phyloP scores from a whole-genome alignment of 495 filamentous ascomycete genomes.

The Podospora tetraspora region DNA sequence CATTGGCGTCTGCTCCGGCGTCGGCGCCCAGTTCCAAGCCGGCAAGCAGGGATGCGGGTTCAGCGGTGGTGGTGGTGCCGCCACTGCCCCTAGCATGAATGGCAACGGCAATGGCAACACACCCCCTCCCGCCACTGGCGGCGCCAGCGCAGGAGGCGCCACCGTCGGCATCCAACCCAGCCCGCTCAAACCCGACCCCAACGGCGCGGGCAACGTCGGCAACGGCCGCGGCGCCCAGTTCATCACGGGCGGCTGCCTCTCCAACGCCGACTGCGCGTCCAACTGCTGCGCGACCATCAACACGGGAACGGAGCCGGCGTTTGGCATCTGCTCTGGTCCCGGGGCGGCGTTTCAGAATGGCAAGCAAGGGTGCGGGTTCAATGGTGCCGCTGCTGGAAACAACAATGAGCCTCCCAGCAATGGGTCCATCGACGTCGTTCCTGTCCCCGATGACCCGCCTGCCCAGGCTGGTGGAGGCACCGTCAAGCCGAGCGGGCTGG shows the following conservation, averaged over 20 bases:
- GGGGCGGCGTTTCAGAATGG: constrained; percentile 38
- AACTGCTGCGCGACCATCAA: constrained; percentile 25
- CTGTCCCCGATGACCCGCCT: not conserved
- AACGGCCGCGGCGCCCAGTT: constrained; percentile 24
- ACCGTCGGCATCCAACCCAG: constrained; percentile 11
- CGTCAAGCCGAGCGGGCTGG: not conserved
- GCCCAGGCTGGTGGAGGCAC: not conserved
- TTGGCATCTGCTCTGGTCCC: constrained; percentile 37
- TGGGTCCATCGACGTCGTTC: not conserved
- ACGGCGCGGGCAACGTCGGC: constrained; percentile 23
- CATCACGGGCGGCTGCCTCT: constrained; percentile 24
- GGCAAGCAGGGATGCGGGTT: constrained; percentile 35
- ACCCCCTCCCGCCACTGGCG: not conserved
- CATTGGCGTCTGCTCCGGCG: constrained; percentile 34
- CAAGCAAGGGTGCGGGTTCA: constrained; percentile 46
- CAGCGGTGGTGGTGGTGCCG: constrained; percentile 2
- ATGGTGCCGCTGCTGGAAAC: not conserved
- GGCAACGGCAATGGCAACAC: constrained; percentile 5
- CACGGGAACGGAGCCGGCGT: constrained; percentile 20
- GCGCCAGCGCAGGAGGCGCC: not conserved
- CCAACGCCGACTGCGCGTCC: constrained; percentile 27
- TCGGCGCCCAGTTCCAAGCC: constrained; percentile 24
- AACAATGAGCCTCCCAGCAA: not conserved
- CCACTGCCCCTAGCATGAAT: not conserved
- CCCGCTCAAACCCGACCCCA: constrained; percentile 22